These are phyloP conservation scores for Backusella parvicylindrica DNA, from an alignment of 192 early-diverging fungal genomes.

Conservation along the genomic window DNA sequence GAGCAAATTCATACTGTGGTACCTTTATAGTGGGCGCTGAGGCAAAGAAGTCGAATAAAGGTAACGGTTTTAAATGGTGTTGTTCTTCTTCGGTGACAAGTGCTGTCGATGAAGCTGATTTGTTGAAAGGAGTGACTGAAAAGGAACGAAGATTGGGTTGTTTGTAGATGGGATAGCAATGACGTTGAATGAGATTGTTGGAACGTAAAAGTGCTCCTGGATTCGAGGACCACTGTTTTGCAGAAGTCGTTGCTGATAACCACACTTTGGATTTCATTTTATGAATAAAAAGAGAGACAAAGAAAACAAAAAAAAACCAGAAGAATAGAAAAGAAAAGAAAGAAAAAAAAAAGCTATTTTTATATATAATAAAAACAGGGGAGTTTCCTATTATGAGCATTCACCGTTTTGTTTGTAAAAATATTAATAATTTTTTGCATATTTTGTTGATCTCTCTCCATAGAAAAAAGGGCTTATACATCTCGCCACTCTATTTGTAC, in stretches of 20 bases:
- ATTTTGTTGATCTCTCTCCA: too few species aligned
- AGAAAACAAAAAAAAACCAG: neutral
- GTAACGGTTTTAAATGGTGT: neutral
- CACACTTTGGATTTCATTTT: conserved; percentile 7
- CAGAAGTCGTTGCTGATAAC: neutral
- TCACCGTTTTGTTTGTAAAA: neutral
- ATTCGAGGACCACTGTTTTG: neutral
- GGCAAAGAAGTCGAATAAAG: conserved; percentile 10
- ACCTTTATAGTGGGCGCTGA: neutral
- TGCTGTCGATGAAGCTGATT: neutral
- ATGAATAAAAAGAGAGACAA: neutral
- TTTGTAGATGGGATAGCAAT: neutral
- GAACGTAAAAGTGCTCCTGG: neutral
- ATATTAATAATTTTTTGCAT: neutral
- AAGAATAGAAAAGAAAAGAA: neutral
- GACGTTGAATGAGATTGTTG: neutral
- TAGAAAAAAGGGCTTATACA: too few species aligned
- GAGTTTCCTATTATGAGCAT: neutral
- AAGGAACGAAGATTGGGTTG: neutral
- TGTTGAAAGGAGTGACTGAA: neutral
- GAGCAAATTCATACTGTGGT: conserved; percentile 17
- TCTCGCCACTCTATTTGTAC: too few species aligned
- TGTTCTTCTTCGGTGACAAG: neutral
- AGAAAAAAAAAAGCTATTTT: neutral
- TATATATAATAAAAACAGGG: neutral